These are phyloP conservation scores for Picochlorum sp. DNA, from an alignment of 139 green algal genomes.

Conservation along the genomic window DNA sequence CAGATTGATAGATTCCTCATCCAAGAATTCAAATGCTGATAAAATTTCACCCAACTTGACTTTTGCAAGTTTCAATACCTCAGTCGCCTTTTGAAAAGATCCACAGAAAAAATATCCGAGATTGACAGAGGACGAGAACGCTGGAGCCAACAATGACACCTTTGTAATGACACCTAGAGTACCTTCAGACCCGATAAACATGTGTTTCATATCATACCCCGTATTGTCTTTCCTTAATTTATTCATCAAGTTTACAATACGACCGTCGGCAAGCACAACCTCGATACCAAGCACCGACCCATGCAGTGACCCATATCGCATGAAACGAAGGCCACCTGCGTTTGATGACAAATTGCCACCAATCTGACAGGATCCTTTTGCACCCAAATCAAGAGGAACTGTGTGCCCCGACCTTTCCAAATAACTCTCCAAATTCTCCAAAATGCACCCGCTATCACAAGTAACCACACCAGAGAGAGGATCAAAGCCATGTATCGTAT, in stretches of 20 bases:
- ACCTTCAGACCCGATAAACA: constrained; percentile 95
- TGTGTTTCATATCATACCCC: constrained; percentile 95
- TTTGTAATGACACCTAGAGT: constrained; percentile 82
- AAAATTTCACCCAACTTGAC: constrained; percentile 64
- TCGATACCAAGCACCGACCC: constrained; percentile 86
- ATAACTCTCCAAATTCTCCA: constrained; percentile 65
- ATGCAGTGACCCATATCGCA: constrained; percentile 90
- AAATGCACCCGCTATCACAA: constrained; percentile 70
- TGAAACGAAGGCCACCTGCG: constrained; percentile 72
- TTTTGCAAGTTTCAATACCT: constrained; percentile 47
- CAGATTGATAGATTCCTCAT: constrained; percentile 45
- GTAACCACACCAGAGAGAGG: constrained; percentile 48
- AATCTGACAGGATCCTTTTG: constrained; percentile 92
- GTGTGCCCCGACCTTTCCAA: constrained; percentile 43
- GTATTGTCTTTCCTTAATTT: constrained; percentile 95
- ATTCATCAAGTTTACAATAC: constrained; percentile 72
- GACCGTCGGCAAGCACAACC: constrained; percentile 79
- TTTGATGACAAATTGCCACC: constrained; percentile 97
- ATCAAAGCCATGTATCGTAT: constrained; percentile 55
- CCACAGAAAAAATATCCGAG: constrained; percentile 54
- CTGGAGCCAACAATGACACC: constrained; percentile 66
- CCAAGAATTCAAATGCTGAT: constrained; percentile 86
- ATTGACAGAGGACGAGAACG: constrained; percentile 50
- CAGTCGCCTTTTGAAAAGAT: constrained; percentile 42
- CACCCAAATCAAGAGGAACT: constrained; percentile 91